These are phyloP conservation scores for Helicostylum pulchrum DNA, from an alignment of 192 early-diverging fungal genomes.

Conservation along the genomic window DNA sequence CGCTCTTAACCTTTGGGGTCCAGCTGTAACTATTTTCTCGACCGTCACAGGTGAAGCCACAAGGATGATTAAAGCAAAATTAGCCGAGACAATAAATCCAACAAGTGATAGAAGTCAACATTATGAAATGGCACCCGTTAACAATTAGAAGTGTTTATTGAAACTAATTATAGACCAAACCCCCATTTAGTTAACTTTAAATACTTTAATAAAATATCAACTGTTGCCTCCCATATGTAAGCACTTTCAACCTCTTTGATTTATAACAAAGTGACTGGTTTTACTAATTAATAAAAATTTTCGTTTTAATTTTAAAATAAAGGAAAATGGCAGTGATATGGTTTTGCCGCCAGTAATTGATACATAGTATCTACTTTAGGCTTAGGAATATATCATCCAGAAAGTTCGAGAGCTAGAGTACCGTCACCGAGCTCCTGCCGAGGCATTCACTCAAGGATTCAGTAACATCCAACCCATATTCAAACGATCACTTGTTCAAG, in stretches of 20 bases:
- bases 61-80: slow-evolving; percentile 28
- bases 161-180: too few species aligned
- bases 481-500: slow-evolving; percentile 4
- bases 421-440: slow-evolving; percentile 11
- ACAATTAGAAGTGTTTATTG: too few species aligned
- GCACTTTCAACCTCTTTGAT: too few species aligned
- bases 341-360: slow-evolving; percentile 23
- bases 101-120: neutral
- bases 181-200: too few species aligned
- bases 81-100: slow-evolving; percentile 20
- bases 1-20: slow-evolving; percentile 64
- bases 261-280: too few species aligned
- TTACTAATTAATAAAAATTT: too few species aligned
- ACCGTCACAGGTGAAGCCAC: slow-evolving; percentile 43
- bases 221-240: too few species aligned
- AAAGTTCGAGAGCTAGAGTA: slow-evolving; percentile 3
- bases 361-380: slow-evolving; percentile 26
- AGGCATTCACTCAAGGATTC: slow-evolving; percentile 18
- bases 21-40: slow-evolving; percentile 46
- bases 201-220: too few species aligned
- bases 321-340: slow-evolving; percentile 21
- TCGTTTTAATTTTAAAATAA: too few species aligned
- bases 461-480: neutral
- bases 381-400: slow-evolving; percentile 28
- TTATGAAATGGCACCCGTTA: neutral